Evolutionary conservation across 2,329 filamentous ascomycete species (phyloP), one percentile per base, ranked within the genome.

Genomic region (Chaetomium strumarium): DNA sequence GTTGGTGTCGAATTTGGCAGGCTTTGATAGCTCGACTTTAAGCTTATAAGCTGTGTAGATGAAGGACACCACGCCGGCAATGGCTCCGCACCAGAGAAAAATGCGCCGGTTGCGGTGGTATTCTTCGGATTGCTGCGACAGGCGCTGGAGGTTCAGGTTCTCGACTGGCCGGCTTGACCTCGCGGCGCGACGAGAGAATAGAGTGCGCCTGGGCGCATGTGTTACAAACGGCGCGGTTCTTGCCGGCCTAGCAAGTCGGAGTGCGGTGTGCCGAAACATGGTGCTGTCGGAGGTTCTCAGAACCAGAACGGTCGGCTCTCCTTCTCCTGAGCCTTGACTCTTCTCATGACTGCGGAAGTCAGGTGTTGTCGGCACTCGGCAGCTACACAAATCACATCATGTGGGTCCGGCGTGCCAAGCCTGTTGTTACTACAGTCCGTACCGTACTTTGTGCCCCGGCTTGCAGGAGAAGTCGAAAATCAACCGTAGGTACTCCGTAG

Each of bases 1-100:
- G 20, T 70, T 71, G 52, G 77, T 68, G 49, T 79, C 73, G 20
- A 72, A 59, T 56, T 72, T 70, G 16, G 49, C 61, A 9, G 63
- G 62, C 37, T 64, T 63, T 20, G 58, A 37, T 17, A 67, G 58
- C 39, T 70, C 70, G 54, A 70, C 56, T 60, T 74, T 76, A 39
- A 81, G 71, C 63, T 78, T 78, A 65, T 68, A 78, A 10, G 71
- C 73, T 3, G 77, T 77, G 65, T 78, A 80, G 55, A 72, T 61
- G 61, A 75, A 74, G 20, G 75, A 75, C 31, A 79, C 63, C 52
- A 76, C 60, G 30, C 79, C 76, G 5, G 76, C 73, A 11, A 77
- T 57, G 17, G 73, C 70, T 17, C 79, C 79, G 14, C 72, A 73
- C 16, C 74, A 64, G 10, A 82, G 71, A 58, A 81, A 81, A 12